phyloP scores from a whole-genome alignment of 257 asterid genomes.

The Solanum appendiculatum region DNA sequence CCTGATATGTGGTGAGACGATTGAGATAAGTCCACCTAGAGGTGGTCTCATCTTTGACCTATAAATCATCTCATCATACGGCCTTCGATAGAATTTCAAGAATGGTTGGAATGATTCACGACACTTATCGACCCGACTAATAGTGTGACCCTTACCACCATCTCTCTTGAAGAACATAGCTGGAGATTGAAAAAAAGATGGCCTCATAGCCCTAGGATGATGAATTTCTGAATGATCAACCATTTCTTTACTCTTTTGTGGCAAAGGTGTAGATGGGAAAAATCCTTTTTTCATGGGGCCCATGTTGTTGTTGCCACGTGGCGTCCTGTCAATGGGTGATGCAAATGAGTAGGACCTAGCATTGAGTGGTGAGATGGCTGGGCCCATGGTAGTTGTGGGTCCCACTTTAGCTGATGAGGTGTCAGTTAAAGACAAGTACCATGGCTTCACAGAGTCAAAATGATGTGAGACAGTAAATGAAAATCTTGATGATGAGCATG shows the following conservation, averaged over 20 bases:
- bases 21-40: conserved; percentile 74
- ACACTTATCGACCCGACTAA: conserved; percentile 27
- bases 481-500: conserved; percentile 80
- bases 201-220: conserved; percentile 64
- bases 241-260: conserved; percentile 52
- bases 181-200: conserved; percentile 81
- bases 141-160: conserved; percentile 4
- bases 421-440: conserved; percentile 72
- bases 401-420: conserved; percentile 53
- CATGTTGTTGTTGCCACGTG: conserved; percentile 25
- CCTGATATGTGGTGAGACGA: conserved; percentile 59
- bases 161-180: conserved; percentile 67
- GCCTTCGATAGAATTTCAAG: conserved; percentile 64
- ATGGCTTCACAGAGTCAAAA: conserved; percentile 74
- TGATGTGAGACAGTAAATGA: conserved; percentile 86
- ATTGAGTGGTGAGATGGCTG: conserved; percentile 65
- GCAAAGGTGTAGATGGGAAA: conserved; percentile 94
- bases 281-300: conserved; percentile 29
- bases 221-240: conserved; percentile 37
- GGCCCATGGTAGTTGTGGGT: conserved; percentile 19
- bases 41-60: conserved; percentile 92
- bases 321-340: conserved; percentile 55
- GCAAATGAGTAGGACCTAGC: conserved; percentile 90
- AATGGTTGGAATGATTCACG: conserved; percentile 55
- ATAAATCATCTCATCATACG: conserved; percentile 87